These are phyloP conservation scores for Mortierella sp. DNA, from an alignment of 371 early-diverging fungal genomes.

Conservation along the genomic window DNA sequence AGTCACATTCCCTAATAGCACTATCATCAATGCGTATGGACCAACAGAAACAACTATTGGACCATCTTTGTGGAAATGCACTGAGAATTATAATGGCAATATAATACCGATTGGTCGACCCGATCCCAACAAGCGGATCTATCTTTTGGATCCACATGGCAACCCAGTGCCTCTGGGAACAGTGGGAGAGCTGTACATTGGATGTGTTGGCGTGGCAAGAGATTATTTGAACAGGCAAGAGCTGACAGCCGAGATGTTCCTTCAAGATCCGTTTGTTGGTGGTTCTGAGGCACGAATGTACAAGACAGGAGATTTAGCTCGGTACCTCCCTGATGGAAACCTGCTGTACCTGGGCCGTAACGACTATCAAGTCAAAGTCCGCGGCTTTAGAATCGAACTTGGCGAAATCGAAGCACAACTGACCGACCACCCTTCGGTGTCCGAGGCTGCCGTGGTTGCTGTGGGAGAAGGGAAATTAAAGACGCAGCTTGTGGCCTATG, in stretches of 20 bases:
- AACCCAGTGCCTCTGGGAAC: slow-evolving; percentile 28
- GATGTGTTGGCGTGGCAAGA: slow-evolving; percentile 25
- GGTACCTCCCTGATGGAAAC: slow-evolving; percentile 51
- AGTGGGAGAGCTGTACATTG: slow-evolving; percentile 41
- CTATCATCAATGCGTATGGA: slow-evolving; percentile 14
- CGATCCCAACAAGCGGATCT: neutral
- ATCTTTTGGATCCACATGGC: slow-evolving; percentile 7
- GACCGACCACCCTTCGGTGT: slow-evolving; percentile 13
- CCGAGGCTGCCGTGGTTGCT: slow-evolving; percentile 6
- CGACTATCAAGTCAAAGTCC: slow-evolving; percentile 60
- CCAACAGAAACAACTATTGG: slow-evolving; percentile 13
- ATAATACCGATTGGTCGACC: slow-evolving; percentile 8
- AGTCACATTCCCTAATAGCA: neutral
- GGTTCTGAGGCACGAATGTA: slow-evolving; percentile 40
- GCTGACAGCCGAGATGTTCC: slow-evolving; percentile 20
- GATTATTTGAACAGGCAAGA: slow-evolving; percentile 48
- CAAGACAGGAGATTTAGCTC: slow-evolving; percentile 57
- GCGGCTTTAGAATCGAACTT: slow-evolving; percentile 62
- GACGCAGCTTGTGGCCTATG: slow-evolving; percentile 38
- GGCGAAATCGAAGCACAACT: slow-evolving; percentile 52
- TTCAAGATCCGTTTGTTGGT: slow-evolving; percentile 11
- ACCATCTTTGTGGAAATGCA: neutral
- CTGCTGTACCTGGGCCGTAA: slow-evolving; percentile 40
- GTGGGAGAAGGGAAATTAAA: neutral
- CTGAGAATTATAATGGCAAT: neutral